Conservation (phyloP, 345 rosid genomes). For the Linum tenue region DNA sequence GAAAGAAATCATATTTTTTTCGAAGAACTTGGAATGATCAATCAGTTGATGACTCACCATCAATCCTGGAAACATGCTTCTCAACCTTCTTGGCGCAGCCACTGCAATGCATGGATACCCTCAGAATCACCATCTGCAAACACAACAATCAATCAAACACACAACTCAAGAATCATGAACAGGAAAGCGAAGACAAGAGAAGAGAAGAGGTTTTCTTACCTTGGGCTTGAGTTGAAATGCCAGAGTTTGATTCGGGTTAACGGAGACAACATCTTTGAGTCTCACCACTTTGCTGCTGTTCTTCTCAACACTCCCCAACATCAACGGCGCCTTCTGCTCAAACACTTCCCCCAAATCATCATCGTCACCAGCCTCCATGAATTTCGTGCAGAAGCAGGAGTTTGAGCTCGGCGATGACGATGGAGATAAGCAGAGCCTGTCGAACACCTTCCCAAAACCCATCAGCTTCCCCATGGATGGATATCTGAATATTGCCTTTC, state of each 20-base stretch:
- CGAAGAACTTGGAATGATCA: background rate
- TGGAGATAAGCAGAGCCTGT: slow-evolving; percentile 18
- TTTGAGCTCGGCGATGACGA: slow-evolving; percentile 10
- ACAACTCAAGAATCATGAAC: background rate
- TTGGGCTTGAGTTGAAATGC: slow-evolving; percentile 85
- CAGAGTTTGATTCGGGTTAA: slow-evolving; percentile 58
- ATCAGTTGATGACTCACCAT: slow-evolving; percentile 34
- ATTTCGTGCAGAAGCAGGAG: slow-evolving; percentile 22
- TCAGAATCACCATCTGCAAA: slow-evolving; percentile 64
- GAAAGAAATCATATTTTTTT: background rate
- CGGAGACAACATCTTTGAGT: slow-evolving; percentile 57
- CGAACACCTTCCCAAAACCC: slow-evolving; percentile 26
- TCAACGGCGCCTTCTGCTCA: slow-evolving; percentile 27
- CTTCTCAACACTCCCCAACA: slow-evolving; percentile 22
- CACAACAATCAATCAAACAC: background rate
- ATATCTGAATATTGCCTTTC: background rate
- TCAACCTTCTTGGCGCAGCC: slow-evolving; percentile 91
- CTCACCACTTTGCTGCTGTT: slow-evolving; percentile 29
- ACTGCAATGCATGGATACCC: slow-evolving; percentile 82
- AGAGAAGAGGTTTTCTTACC: slow-evolving; percentile 23
- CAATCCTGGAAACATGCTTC: slow-evolving; percentile 79
- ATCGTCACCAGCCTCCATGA: slow-evolving; percentile 5
- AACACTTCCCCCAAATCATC: slow-evolving; percentile 2
- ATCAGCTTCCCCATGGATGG: slow-evolving; percentile 20
- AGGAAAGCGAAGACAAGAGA: background rate